Base-by-base conservation (phyloP, 2,329 filamentous ascomycete genomes). In the Rasamsonia emersonii region DNA sequence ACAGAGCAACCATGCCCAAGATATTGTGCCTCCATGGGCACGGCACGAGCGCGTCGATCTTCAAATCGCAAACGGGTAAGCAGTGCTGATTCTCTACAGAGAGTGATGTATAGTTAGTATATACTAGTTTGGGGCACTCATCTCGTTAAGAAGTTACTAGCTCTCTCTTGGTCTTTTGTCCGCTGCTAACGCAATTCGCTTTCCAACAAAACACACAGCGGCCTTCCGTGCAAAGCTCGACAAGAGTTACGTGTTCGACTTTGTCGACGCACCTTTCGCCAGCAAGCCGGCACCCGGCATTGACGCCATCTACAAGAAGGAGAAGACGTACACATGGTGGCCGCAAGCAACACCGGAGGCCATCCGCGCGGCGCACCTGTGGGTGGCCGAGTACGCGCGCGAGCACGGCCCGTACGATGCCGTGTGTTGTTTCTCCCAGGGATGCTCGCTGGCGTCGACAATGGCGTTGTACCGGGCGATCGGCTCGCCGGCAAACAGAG, bases 371-470 rank as follows among this genome's bases (percentile, higher is more conserved):
- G 38, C 49, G 9, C 44, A 48, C 24, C 17, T 29, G 21, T 56
- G 53, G 50, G 46, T 64, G 3, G 40, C 39, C 9, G 40, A 49
- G 0, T 38, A 49, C 26, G 38, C 62, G 24, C 38, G 44, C 2
- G 28, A 42, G 1, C 40, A 52, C 8, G 61, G 61, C 0, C 62
- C 62, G 4, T 65, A 64, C 40, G 61, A 65, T 39, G 52, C 48
- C 5, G 57, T 62, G 1, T 46, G 64, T 36, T 46, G 44, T 28
- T 65, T 65, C 40, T 63, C 58, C 0, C 61, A 65, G 38, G 61
- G 61, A 7, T 57, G 56, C 31, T 38, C 50, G 3, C 35, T 65
- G 0, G 51, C 49, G 10, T 47, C 56, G 1, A 45, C 43, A 10
- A 35, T 48, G 9, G 43, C 64, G 2, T 45, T 65, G n/a, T n/a